Conservation (phyloP, 257 asterid species). For the Solanum sparsipilum region DNA sequence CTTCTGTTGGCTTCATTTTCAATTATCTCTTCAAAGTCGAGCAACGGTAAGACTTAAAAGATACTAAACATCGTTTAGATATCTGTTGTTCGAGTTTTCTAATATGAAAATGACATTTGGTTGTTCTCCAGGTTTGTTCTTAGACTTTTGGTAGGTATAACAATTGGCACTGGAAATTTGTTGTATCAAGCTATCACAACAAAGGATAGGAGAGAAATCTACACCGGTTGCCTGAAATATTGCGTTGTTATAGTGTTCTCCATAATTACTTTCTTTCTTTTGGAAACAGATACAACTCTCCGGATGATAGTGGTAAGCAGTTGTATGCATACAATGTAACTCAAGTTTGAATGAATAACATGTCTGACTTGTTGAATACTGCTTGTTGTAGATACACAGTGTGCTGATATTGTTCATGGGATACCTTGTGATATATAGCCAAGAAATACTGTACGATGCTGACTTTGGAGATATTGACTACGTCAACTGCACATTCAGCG, state of each 20-base stretch:
- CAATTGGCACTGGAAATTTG: not conserved
- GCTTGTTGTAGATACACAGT: not conserved
- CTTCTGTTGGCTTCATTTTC: not conserved
- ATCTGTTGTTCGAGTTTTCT: not conserved
- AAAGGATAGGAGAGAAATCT: not conserved
- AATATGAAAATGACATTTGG: no score
- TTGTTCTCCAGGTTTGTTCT: not conserved
- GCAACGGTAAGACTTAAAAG: not conserved
- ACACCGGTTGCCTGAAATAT: not conserved
- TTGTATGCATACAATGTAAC: no score
- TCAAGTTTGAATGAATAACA: no score
- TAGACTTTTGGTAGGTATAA: not conserved
- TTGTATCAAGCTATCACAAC: not conserved
- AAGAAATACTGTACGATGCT: not conserved
- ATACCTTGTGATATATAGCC: not conserved
- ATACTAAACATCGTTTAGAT: not conserved
- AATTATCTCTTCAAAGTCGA: not conserved
- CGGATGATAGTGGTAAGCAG: no score
- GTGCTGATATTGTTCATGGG: not conserved
- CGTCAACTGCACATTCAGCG: not conserved
- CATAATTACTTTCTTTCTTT: no score
- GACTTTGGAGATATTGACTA: not conserved
- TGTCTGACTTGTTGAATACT: not conserved
- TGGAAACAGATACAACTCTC: no score
- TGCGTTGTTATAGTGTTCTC: not conserved